Evolutionary conservation across 2,329 filamentous ascomycete species (phyloP), one percentile per base, ranked within the genome.

Genomic region (Talaromyces sp.): DNA sequence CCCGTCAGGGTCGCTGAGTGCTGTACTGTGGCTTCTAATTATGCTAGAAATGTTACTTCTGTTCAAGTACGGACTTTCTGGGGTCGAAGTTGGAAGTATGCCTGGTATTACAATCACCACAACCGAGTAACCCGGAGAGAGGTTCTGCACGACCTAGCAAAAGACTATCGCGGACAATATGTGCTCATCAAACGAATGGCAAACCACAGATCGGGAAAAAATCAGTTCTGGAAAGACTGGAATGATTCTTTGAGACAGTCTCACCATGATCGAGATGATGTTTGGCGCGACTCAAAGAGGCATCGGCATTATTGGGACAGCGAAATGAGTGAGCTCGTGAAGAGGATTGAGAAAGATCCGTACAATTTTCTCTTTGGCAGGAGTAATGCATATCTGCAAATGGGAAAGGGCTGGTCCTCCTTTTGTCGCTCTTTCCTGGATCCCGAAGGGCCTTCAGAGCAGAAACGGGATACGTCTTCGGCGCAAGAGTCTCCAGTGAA

Each of bases 301-400:
- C 63, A 67, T 3, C 69, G 73, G 45, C 66, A 63, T 31, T 62
- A 67, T 15, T 71, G 68, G 13, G 66, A 71, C 27, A 68, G 73
- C 11, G 65, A 68, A 13, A 72, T 80, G 67, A 72, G 77, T 17
- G 69, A 74, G 54, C 70, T 80, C 54, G 75, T 73, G 68, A 75
- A 70, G 45, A 69, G 70, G 17, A 70, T 80, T 22, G 73, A 78
- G 43, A 68, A 67, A 17, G 78, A 81, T 69, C 78, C 80, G 6
- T 79, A 77, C 66, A 69, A 68, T n/a, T 75, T 74, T 35, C 52
- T 81, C 3, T 81, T 81, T 68, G 79, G 79, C 15, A 74, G 72
- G 57, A 71, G 74, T 43, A 67, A 75, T 56, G 67, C 72, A 11
- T 72, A 71, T 5, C 69, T 74, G 25, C 43, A 49, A 10, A 47